These are phyloP conservation scores for Trichophyton equinum DNA, from an alignment of 2,329 filamentous ascomycete genomes.

Conservation along the genomic window DNA sequence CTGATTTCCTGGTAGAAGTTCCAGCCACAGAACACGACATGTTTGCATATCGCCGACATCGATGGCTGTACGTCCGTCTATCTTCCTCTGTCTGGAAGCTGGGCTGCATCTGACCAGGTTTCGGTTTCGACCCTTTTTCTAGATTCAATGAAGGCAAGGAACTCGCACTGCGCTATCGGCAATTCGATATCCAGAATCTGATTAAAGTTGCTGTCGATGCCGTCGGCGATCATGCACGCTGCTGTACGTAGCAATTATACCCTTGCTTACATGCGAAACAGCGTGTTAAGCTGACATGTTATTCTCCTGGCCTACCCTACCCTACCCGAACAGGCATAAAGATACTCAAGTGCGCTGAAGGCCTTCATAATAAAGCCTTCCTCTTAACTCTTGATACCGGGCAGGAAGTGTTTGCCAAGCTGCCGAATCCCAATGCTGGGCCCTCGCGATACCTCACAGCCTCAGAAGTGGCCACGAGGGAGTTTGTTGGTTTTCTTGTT, in stretches of 20 bases:
- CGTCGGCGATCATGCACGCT: background rate
- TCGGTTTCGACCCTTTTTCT: no score
- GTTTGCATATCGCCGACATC: background rate
- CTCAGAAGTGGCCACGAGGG: conserved; percentile 19
- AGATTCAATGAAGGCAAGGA: no score
- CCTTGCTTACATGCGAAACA: no score
- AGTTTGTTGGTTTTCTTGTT: conserved; percentile 15
- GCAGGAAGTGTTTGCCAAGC: conserved; percentile 18
- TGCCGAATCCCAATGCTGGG: conserved; percentile 22
- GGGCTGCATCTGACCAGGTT: no score
- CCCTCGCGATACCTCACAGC: conserved; percentile 11
- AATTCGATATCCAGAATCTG: no score
- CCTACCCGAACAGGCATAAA: background rate
- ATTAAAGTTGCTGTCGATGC: background rate
- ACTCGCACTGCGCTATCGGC: no score
- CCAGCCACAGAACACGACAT: background rate
- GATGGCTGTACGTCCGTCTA: background rate
- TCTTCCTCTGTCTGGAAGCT: no score
- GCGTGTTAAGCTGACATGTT: no score
- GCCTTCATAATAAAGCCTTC: background rate
- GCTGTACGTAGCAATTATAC: no score
- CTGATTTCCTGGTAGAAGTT: background rate
- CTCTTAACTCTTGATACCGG: conserved; percentile 18
- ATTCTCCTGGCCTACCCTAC: no score
- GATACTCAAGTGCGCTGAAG: background rate